Percentiles rank a stretch among this genome's conserved stretches.
phyloP scores from a whole-genome alignment of 2,329 filamentous ascomycete genomes.

The Acrodontium crateriforme region DNA sequence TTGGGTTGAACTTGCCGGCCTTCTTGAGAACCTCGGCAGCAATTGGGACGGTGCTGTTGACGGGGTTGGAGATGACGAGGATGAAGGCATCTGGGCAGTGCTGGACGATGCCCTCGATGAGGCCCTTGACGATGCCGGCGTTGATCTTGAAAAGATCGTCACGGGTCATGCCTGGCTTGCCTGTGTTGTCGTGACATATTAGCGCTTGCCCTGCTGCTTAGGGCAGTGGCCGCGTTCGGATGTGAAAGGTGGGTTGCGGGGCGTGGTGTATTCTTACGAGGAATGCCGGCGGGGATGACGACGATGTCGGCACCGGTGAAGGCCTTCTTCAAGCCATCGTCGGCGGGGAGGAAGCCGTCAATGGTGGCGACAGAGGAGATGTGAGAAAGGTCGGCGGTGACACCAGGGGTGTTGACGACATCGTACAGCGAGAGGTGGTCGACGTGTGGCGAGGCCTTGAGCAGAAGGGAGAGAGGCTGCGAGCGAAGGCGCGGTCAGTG shows the following conservation, averaged over 20 bases:
- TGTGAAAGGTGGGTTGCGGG: too few relatives aligned
- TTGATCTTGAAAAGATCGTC: constrained; percentile 99
- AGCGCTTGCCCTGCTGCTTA: too few relatives aligned
- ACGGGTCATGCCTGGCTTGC: constrained; percentile 98
- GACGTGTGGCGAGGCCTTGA: constrained; percentile 79
- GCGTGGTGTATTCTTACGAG: too few relatives aligned
- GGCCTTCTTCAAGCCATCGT: constrained; percentile 70
- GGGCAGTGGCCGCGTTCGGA: too few relatives aligned
- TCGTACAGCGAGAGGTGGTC: constrained; percentile 94
- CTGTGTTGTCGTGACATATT: too few relatives aligned
- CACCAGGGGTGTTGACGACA: constrained; percentile 97
- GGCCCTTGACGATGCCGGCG: constrained; percentile 88
- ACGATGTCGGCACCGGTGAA: constrained; percentile 91
- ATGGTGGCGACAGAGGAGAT: constrained; percentile 85
- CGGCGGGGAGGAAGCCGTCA: constrained; percentile 72
- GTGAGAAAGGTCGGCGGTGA: constrained; percentile 91
- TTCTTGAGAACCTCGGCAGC: constrained; percentile 92
- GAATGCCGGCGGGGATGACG: constrained; percentile 95
- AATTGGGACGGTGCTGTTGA: constrained; percentile 98
- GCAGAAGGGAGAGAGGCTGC: constrained; percentile 87
- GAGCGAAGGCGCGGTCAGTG: constrained; percentile 1
- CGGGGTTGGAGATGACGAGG: constrained; percentile 96
- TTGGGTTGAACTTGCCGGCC: constrained; percentile 83
- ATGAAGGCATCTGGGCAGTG: constrained; percentile 85
- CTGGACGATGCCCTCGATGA: constrained; percentile 79